Evolutionary conservation across 345 rosid genomes (phyloP).

Genomic region (Salix brachista): DNA sequence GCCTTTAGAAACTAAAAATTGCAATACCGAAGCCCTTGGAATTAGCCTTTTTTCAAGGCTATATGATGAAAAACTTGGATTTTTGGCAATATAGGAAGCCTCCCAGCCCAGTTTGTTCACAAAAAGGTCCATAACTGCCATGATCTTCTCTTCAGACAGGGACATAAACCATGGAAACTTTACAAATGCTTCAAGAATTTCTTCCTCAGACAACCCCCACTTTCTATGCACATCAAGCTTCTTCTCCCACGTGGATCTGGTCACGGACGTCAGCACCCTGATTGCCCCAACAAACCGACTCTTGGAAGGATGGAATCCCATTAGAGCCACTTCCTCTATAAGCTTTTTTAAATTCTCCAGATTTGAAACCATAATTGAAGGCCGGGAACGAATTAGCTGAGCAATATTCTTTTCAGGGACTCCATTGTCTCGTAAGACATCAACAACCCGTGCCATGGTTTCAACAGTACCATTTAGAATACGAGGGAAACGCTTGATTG

Average conservation of each 20-base stretch:
- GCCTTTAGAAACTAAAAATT: constrained; percentile 19
- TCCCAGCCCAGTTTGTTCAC: constrained; percentile 26
- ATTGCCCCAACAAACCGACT: constrained; percentile 42
- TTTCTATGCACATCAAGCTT: not conserved
- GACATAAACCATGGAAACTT: constrained; percentile 19
- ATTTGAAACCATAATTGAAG: not conserved
- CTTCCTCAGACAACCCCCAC: constrained; percentile 28
- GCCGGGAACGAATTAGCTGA: not conserved
- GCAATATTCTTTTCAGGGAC: constrained; percentile 1
- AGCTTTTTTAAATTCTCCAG: not conserved
- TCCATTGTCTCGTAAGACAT: constrained; percentile 9
- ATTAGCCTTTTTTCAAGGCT: constrained; percentile 34
- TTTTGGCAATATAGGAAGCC: not conserved
- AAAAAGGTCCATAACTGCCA: constrained; percentile 16
- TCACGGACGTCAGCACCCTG: constrained; percentile 1
- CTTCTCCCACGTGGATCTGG: constrained; percentile 16
- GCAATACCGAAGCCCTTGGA: constrained; percentile 30
- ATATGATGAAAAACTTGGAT: not conserved
- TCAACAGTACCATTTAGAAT: not conserved
- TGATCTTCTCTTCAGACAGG: constrained; percentile 24
- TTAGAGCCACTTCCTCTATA: constrained; percentile 29
- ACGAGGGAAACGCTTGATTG: not conserved
- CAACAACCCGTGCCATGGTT: not conserved
- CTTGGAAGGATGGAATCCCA: constrained; percentile 46
- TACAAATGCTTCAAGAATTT: constrained; percentile 17